phyloP scores from a whole-genome alignment of 2,329 filamentous ascomycete species.

The Apiospora arundinis region DNA sequence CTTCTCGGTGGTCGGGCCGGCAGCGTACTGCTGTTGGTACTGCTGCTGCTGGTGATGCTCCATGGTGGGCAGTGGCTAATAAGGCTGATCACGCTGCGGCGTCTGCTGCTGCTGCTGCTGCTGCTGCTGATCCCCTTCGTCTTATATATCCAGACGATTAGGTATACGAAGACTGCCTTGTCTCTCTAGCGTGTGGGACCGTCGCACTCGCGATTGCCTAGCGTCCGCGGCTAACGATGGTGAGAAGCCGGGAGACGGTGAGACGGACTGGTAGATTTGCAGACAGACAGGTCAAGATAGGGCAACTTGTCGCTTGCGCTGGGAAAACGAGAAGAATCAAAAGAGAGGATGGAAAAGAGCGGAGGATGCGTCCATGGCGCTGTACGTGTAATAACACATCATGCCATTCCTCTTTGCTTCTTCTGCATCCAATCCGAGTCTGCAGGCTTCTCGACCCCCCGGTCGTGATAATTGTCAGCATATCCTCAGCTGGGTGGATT shows the following conservation, averaged over 20 bases:
- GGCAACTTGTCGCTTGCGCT: background rate
- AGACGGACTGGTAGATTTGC: background rate
- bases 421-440: background rate
- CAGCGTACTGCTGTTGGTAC: background rate
- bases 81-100: background rate
- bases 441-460: background rate
- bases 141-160: background rate
- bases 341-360: background rate
- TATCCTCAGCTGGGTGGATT: conserved; percentile 13
- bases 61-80: background rate
- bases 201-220: background rate
- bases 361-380: background rate
- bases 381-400: background rate
- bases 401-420: background rate
- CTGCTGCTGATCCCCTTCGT: background rate
- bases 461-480: background rate
- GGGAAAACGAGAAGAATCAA: background rate
- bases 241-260: background rate
- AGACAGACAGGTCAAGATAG: background rate
- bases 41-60: background rate
- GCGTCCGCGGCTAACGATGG: background rate
- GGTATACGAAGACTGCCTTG: background rate
- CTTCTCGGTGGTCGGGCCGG: background rate
- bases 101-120: background rate
- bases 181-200: background rate